Conservation (phyloP, 2,329 filamentous ascomycete genomes). For the Colletotrichum musicola region DNA sequence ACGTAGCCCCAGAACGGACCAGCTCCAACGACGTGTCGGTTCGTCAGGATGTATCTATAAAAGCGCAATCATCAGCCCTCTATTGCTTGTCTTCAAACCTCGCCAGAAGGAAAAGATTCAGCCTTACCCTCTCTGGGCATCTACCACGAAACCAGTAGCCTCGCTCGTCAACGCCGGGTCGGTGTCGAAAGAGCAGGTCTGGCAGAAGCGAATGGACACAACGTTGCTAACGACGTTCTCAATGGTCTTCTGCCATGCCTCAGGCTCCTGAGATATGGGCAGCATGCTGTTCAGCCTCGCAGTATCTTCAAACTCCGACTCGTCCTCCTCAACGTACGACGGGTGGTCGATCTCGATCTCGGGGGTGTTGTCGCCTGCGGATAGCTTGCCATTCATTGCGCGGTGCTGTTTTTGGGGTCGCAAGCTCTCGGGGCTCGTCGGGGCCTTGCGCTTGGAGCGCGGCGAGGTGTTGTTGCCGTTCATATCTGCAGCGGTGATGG, state of each 20-base stretch:
- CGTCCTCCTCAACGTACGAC: conserved; percentile 51
- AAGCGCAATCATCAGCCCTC: conserved; percentile 7
- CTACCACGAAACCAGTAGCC: conserved; percentile 97
- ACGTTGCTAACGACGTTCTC: conserved; percentile 95
- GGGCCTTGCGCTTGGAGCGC: conserved; percentile 66
- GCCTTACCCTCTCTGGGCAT: conserved; percentile 85
- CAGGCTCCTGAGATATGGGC: conserved; percentile 40
- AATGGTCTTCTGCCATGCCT: conserved; percentile 94
- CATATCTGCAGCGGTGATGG: conserved; percentile 50
- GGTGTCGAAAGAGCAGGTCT: conserved; percentile 98
- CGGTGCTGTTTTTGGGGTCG: conserved; percentile 58
- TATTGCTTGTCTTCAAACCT: neutral
- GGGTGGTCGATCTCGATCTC: conserved; percentile 48
- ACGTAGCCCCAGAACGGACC: conserved; percentile 98
- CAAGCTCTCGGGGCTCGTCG: conserved; percentile 54
- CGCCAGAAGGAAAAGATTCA: neutral
- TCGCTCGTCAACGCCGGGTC: conserved; percentile 93
- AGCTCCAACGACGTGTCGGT: conserved; percentile 92
- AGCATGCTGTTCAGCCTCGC: conserved; percentile 40
- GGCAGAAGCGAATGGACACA: conserved; percentile 98
- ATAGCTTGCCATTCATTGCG: conserved; percentile 61
- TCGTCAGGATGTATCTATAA: conserved; percentile 81
- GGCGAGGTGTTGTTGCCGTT: conserved; percentile 56
- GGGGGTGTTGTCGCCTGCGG: conserved; percentile 63
- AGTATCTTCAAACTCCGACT: conserved; percentile 57